Evolutionary conservation across 1,284 basidiomycete genomes (phyloP).

Genomic region (Tranzscheliella williamsii): DNA sequence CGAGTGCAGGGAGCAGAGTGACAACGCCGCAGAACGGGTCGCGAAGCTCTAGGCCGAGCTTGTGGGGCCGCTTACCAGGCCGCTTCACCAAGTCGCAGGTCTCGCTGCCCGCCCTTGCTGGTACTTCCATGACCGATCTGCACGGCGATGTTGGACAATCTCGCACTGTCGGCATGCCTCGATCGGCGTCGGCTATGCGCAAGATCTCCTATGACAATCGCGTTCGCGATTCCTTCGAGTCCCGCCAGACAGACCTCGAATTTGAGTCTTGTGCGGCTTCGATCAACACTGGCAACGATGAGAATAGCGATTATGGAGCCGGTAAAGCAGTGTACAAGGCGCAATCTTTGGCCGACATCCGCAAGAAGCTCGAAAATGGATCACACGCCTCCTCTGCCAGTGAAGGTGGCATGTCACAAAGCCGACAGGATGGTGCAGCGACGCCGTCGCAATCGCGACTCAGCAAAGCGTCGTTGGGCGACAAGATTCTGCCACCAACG

Average conservation of each 20-base stretch:
- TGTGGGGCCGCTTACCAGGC: slow-evolving; percentile 33
- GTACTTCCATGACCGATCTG: slow-evolving; percentile 17
- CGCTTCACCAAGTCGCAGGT: slow-evolving; percentile 31
- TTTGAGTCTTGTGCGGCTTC: slow-evolving; percentile 36
- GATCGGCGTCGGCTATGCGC: slow-evolving; percentile 30
- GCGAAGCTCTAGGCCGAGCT: slow-evolving; percentile 11
- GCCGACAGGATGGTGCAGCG: slow-evolving; percentile 5
- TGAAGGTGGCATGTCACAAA: slow-evolving; percentile 5
- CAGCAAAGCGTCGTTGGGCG: slow-evolving; percentile 11
- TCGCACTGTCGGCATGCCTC: slow-evolving; percentile 12
- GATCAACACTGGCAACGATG: slow-evolving; percentile 13
- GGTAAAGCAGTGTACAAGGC: slow-evolving; percentile 10
- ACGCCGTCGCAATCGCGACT: neutral
- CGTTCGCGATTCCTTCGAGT: slow-evolving; percentile 32
- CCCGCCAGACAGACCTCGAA: slow-evolving; percentile 31
- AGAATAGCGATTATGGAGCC: slow-evolving; percentile 5
- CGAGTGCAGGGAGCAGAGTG: neutral
- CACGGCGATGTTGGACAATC: slow-evolving; percentile 8
- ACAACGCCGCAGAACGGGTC: neutral
- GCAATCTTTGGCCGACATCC: slow-evolving; percentile 28
- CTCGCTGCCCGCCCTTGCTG: slow-evolving; percentile 19
- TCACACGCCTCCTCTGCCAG: too few relatives aligned
- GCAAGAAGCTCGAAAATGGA: slow-evolving; percentile 15
- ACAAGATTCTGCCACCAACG: slow-evolving; percentile 1
- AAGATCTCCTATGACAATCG: slow-evolving; percentile 30